These are phyloP conservation scores for Fraxinus platypoda DNA, from an alignment of 305 asterid genomes.

Conservation along the genomic window DNA sequence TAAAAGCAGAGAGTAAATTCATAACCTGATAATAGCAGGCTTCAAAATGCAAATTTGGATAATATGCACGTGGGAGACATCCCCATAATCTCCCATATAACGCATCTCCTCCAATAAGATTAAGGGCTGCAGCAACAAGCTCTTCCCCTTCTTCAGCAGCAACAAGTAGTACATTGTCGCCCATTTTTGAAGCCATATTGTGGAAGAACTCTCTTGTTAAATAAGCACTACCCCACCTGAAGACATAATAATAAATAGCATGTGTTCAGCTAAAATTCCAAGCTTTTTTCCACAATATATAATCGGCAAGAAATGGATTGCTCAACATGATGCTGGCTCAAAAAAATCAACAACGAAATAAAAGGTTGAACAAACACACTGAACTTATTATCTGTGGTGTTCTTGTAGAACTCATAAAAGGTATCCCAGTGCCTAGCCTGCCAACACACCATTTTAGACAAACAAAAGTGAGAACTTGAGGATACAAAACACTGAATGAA, in stretches of 20 bases:
- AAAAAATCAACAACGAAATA: conserved; percentile 16
- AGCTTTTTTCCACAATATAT: background rate
- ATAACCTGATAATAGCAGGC: conserved; percentile 98
- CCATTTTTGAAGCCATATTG: conserved; percentile 88
- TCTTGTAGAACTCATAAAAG: conserved; percentile 85
- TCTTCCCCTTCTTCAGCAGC: conserved; percentile 86
- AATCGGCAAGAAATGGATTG: background rate
- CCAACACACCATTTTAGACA: conserved; percentile 19
- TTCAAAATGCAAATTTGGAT: conserved; percentile 91
- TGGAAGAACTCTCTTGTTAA: conserved; percentile 94
- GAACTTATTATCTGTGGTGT: conserved; percentile 89
- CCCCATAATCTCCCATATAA: conserved; percentile 98
- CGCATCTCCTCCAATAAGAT: conserved; percentile 90
- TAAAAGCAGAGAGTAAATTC: conserved; percentile 6
- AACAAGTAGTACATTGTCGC: conserved; percentile 74
- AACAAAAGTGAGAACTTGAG: conserved; percentile 16
- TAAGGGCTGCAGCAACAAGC: conserved; percentile 87
- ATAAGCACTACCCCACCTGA: conserved; percentile 97
- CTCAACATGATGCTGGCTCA: background rate
- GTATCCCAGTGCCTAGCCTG: conserved; percentile 97
- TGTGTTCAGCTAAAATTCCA: conserved; percentile 15
- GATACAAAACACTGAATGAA: background rate
- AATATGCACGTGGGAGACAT: conserved; percentile 81
- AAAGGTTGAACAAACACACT: conserved; percentile 33
- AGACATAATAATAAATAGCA: conserved; percentile 19